These are phyloP conservation scores for Marchantia polymorpha DNA, from an alignment of 225 moss, liverwort and hornwort species.

Conservation along the genomic window DNA sequence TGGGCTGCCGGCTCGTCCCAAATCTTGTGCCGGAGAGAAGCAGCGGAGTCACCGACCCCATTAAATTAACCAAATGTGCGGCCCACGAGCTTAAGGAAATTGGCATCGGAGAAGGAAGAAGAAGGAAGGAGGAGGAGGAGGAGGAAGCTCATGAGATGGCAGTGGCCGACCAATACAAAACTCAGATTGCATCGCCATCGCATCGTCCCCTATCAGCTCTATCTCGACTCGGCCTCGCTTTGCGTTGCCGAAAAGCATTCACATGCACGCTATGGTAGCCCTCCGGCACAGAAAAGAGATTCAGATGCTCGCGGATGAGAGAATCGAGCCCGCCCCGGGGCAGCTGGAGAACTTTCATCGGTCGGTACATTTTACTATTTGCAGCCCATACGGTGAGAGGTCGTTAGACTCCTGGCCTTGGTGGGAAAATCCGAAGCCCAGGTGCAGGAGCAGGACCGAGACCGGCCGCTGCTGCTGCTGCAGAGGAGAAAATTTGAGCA, in stretches of 20 bases:
- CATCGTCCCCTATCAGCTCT: background rate
- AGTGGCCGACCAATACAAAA: background rate
- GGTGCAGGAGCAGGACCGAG: background rate
- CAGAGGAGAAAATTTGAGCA: background rate
- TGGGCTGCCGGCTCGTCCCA: background rate
- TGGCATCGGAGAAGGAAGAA: background rate
- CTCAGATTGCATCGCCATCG: background rate
- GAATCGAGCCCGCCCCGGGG: background rate
- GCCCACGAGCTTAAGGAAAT: background rate
- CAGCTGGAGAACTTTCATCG: background rate
- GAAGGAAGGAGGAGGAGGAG: too few species aligned
- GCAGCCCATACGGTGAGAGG: background rate
- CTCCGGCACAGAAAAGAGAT: background rate
- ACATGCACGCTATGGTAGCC: slow-evolving; percentile 14
- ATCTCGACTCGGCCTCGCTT: background rate
- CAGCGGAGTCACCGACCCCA: slow-evolving; percentile 6
- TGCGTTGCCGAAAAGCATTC: background rate
- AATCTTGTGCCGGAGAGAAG: background rate
- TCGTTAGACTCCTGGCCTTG: background rate
- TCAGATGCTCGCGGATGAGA: slow-evolving; percentile 12
- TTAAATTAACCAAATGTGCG: background rate
- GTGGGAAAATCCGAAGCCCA: background rate
- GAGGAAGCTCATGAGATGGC: background rate
- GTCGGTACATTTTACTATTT: slow-evolving; percentile 5
- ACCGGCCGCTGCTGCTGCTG: too few species aligned